Conservation (phyloP, 129 eudicot genomes). For the Helichrysum umbraculigerum region DNA sequence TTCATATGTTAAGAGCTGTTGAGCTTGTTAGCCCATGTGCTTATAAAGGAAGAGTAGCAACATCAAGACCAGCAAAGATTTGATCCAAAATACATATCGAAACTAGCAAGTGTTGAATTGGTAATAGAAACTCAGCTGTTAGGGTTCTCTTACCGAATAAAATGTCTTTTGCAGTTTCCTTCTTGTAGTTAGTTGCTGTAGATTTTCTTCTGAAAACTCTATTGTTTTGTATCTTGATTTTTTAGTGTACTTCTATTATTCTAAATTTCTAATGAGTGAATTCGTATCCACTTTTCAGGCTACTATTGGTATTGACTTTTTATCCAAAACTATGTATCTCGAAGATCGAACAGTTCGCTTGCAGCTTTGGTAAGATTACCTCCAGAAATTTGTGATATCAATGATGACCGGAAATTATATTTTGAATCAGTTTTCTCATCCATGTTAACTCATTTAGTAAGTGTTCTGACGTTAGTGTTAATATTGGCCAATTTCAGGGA, state of each 20-base stretch:
- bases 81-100: background rate
- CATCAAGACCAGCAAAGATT: background rate
- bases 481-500: slow-evolving; percentile 47
- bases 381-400: background rate
- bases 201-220: slow-evolving; percentile 3
- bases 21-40: background rate
- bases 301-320: slow-evolving; percentile 80
- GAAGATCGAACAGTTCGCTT: slow-evolving; percentile 88
- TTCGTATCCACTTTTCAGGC: slow-evolving; percentile 49
- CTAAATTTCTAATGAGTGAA: slow-evolving; percentile 18
- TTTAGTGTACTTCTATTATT: background rate
- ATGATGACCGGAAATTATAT: background rate
- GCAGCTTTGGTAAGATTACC: slow-evolving; percentile 67
- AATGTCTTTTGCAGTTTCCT: slow-evolving; percentile 15
- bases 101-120: background rate
- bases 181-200: background rate
- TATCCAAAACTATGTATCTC: slow-evolving; percentile 91
- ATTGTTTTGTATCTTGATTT: slow-evolving; percentile 6
- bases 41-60: background rate
- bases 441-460: background rate
- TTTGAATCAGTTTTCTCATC: background rate
- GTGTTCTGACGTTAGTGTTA: background rate
- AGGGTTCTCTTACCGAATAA: background rate
- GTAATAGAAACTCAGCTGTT: background rate
- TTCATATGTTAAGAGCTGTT: background rate